Base-by-base conservation (phyloP, 2,329 filamentous ascomycete species). In the Bertia moriformis region DNA sequence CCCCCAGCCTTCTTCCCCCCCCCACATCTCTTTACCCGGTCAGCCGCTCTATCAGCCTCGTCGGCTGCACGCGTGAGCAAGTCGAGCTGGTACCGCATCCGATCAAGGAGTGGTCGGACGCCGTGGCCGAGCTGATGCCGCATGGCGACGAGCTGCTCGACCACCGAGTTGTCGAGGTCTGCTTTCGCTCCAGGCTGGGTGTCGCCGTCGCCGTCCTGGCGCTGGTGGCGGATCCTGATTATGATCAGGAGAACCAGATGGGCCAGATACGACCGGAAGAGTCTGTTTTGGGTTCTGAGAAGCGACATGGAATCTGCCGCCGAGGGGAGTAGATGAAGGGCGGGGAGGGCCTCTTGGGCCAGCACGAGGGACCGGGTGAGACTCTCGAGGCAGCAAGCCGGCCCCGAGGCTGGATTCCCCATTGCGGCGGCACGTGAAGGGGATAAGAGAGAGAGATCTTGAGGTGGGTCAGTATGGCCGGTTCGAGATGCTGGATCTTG, bases 251-350 rank as follows among this genome's bases (percentile, higher is more conserved):
- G 93, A 33, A 91, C 84, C 3, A 96, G 73, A 51, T 94, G 93
- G 52, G 98, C 89, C 0, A 98, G 69, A 59, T 98, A 98, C 3
- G 89, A 89, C 29, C 98, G 77, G 15, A 98, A 77, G n/a, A 98
- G 71, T 55, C 98, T 91, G 60, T 93, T 96, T 64, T 98, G 98
- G 46, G 85, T 78, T 54, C 96, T 87, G 51, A 98, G 78, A 1
- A 98, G 75, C 0, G 91, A 95, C 42, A 98, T 91, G 52, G 89
- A 89, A 50, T 94, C 78, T 46, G 79, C 69, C 1, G 83, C 80
- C n/a, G 83, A 73, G 38, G 80, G 64, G 43, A 93, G 71, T 13
- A 66, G 57, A n/a, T 67, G 55, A 14, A 76, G 55, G 38, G 73
- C 72, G 0, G 80, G 74, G 0, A 79, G 69, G 4, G 79, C 76